Conservation (phyloP, 495 filamentous ascomycete species). For the Cairneyella variabilis region DNA sequence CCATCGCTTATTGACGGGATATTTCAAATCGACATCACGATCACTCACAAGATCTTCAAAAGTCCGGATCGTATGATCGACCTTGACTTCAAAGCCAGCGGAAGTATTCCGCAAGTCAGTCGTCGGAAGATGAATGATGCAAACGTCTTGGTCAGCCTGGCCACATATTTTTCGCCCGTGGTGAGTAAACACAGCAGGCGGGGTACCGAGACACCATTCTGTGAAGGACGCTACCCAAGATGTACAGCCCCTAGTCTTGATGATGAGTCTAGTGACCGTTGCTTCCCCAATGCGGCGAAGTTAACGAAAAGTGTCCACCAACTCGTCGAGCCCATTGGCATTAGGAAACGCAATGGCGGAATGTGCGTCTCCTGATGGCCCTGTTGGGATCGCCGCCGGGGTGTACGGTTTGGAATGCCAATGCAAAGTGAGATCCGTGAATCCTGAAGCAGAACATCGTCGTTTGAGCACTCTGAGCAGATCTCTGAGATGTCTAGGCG, state of each 20-base stretch:
- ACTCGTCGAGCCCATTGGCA: not conserved
- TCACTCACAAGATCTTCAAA: not conserved
- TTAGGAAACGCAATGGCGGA: not conserved
- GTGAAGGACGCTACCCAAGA: slow-evolving; percentile 1
- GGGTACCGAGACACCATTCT: not conserved
- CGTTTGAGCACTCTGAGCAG: too few relatives aligned
- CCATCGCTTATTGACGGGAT: not conserved
- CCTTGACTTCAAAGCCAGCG: not conserved
- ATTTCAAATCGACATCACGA: too few relatives aligned
- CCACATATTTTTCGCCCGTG: not conserved
- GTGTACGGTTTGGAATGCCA: not conserved
- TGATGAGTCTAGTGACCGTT: not conserved
- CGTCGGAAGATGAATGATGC: not conserved
- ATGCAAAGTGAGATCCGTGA: slow-evolving; percentile 1
- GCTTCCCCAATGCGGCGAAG: not conserved
- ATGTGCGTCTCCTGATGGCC: not conserved
- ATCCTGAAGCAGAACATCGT: too few relatives aligned
- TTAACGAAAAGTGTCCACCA: not conserved
- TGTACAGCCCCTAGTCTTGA: not conserved
- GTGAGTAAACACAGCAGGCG: not conserved
- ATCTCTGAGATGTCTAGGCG: too few relatives aligned
- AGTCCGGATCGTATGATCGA: not conserved
- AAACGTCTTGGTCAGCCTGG: not conserved
- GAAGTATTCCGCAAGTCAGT: not conserved
- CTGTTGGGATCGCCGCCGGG: not conserved